Evolutionary conservation across 148 eudicot species (phyloP).

Genomic region (Nyssa sinensis): DNA sequence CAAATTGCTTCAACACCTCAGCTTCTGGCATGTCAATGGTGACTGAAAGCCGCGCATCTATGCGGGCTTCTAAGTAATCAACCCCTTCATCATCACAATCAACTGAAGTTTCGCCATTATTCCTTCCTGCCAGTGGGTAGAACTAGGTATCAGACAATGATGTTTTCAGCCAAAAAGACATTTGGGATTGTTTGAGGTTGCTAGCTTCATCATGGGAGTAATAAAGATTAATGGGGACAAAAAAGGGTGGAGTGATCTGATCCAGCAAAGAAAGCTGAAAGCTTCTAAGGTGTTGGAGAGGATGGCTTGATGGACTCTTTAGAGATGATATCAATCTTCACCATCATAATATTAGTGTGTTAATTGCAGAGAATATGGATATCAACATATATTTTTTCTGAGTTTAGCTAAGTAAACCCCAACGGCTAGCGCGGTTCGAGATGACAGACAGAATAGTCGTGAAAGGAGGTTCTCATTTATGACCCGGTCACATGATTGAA

Average conservation of each 20-base stretch:
- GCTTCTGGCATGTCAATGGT: slow-evolving; percentile 23
- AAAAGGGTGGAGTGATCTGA: slow-evolving; percentile 30
- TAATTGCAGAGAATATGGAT: too few relatives aligned
- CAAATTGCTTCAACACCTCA: slow-evolving; percentile 17
- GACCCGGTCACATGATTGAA: too few relatives aligned
- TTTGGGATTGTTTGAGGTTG: slow-evolving; percentile 8
- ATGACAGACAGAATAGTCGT: too few relatives aligned
- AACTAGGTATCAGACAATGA: slow-evolving; percentile 30
- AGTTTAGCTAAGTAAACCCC: neutral
- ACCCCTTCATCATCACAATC: slow-evolving; percentile 44
- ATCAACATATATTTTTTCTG: too few relatives aligned
- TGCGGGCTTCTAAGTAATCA: slow-evolving; percentile 26
- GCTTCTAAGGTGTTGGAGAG: slow-evolving; percentile 33
- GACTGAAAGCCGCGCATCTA: slow-evolving; percentile 17
- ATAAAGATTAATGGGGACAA: slow-evolving; percentile 35
- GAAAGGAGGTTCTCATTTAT: too few relatives aligned
- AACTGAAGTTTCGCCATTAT: slow-evolving; percentile 24
- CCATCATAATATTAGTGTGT: neutral
- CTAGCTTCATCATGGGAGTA: slow-evolving; percentile 17
- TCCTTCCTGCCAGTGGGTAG: slow-evolving; percentile 51
- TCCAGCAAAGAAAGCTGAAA: slow-evolving; percentile 37
- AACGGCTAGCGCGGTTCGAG: too few relatives aligned
- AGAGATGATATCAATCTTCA: slow-evolving; percentile 37
- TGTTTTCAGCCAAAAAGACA: slow-evolving; percentile 9
- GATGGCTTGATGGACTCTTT: slow-evolving; percentile 49